phyloP scores from a whole-genome alignment of 768 basidiomycete species.

The Boletellus sp. region DNA sequence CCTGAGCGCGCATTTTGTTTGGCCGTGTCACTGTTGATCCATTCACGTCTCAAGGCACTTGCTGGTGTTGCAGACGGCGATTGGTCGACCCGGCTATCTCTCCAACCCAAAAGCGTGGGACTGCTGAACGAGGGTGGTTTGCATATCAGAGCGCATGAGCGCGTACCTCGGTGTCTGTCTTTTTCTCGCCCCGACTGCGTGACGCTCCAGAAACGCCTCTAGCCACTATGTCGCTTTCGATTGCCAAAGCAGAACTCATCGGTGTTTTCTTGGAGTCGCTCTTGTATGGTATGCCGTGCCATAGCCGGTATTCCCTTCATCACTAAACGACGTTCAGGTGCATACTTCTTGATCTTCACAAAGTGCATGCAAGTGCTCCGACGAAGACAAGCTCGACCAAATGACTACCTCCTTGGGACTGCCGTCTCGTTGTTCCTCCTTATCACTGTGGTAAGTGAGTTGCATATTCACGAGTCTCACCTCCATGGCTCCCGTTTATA shows the following conservation, averaged over 20 bases:
- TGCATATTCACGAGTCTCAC: too few relatives aligned
- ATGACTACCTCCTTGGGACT: neutral
- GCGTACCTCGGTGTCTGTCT: neutral
- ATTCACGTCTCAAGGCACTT: neutral
- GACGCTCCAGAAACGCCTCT: neutral
- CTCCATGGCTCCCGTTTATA: neutral
- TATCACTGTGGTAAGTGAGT: neutral
- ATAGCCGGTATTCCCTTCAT: neutral
- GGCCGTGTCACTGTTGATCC: neutral
- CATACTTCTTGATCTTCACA: neutral
- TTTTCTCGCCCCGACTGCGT: neutral
- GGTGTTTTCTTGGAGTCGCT: constrained; percentile 3
- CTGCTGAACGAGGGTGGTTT: neutral
- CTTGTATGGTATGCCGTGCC: neutral
- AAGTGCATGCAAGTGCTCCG: neutral
- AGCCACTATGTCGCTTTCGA: neutral
- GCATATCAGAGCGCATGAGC: neutral
- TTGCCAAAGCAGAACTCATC: neutral
- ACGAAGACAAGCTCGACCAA: neutral
- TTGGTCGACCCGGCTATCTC: neutral
- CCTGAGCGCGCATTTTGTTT: neutral
- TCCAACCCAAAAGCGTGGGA: neutral
- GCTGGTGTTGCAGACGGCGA: neutral
- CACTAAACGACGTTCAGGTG: neutral
- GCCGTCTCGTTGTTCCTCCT: neutral